Evolutionary conservation across 192 early-diverging fungal genomes (phyloP).

Genomic region (Coemansia sp.): DNA sequence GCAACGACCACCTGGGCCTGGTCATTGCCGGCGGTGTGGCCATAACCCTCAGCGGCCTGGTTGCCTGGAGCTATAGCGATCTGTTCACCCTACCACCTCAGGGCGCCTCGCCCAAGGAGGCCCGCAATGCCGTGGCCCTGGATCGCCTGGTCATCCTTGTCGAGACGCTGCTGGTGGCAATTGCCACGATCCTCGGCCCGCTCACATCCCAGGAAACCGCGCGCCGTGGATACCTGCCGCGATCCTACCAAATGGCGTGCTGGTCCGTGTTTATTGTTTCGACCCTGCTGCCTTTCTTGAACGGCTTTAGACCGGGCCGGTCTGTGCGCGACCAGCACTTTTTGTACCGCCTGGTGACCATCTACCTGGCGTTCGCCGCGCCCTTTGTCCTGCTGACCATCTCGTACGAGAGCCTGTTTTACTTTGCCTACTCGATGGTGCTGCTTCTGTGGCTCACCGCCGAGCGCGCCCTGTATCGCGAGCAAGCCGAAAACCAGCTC

Average conservation of each 20-base stretch:
- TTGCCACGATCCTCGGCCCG: conserved; percentile 39
- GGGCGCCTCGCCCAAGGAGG: conserved; percentile 13
- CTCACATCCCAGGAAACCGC: conserved; percentile 30
- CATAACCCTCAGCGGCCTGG: conserved; percentile 35
- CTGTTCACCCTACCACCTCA: conserved; percentile 32
- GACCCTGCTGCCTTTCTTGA: conserved; percentile 35
- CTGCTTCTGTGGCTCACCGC: conserved; percentile 72
- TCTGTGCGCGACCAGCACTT: conserved; percentile 60
- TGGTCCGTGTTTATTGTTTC: conserved; percentile 40
- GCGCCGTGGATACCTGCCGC: conserved; percentile 33
- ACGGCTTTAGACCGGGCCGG: conserved; percentile 38
- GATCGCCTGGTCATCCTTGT: conserved; percentile 29
- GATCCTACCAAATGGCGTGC: conserved; percentile 30
- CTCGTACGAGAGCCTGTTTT: conserved; percentile 89
- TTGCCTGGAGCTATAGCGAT: conserved; percentile 36
- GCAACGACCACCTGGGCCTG: conserved; percentile 62
- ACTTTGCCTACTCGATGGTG: conserved; percentile 69
- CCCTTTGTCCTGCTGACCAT: conserved; percentile 81
- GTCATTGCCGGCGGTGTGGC: conserved; percentile 49
- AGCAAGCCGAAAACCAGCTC: conserved; percentile 33
- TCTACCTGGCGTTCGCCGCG: conserved; percentile 84
- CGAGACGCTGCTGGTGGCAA: conserved; percentile 33
- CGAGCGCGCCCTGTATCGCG: conserved; percentile 55
- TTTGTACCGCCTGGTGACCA: conserved; percentile 68
- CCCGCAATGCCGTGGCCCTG: conserved; percentile 21